Conservation (phyloP, 1,139 yeast species). For the Yamadazyma atlantica region DNA sequence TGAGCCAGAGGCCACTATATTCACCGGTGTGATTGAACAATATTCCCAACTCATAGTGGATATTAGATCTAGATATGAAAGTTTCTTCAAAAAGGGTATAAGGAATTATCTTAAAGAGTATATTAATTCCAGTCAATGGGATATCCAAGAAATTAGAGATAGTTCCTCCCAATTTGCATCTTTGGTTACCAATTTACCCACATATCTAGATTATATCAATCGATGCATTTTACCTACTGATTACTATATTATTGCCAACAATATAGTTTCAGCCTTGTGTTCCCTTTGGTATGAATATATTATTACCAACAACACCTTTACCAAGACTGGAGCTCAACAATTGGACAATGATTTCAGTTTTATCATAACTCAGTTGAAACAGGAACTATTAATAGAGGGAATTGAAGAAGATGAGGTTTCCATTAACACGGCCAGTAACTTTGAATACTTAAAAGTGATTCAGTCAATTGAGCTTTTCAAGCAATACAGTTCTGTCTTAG, state of each 20-base stretch:
- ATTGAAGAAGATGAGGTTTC: slow-evolving; percentile 3
- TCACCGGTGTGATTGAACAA: slow-evolving; percentile 51
- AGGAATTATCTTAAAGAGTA: slow-evolving; percentile 52
- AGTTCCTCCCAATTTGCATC: slow-evolving; percentile 37
- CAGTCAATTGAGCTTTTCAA: slow-evolving; percentile 46
- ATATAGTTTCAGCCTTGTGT: slow-evolving; percentile 48
- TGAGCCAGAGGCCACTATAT: slow-evolving; percentile 43
- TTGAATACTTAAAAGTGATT: slow-evolving; percentile 26
- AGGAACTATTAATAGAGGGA: slow-evolving; percentile 18
- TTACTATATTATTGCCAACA: slow-evolving; percentile 29
- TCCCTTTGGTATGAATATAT: slow-evolving; percentile 55
- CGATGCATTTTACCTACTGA: slow-evolving; percentile 28
- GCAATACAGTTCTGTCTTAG: slow-evolving; percentile 22
- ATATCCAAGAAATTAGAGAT: slow-evolving; percentile 24
- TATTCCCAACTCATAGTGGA: slow-evolving; percentile 42
- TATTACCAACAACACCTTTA: slow-evolving; percentile 64
- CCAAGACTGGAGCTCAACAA: slow-evolving; percentile 54
- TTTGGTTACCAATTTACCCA: slow-evolving; percentile 34
- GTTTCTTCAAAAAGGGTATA: slow-evolving; percentile 51
- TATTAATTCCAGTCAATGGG: slow-evolving; percentile 44
- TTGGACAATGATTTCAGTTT: slow-evolving; percentile 52
- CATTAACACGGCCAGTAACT: slow-evolving; percentile 27
- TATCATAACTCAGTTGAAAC: slow-evolving; percentile 39
- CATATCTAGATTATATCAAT: slow-evolving; percentile 35
- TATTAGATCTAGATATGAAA: slow-evolving; percentile 39